These are phyloP conservation scores for Tetrastigma voinierianum DNA, from an alignment of 164 flowering plant species.

Conservation along the genomic window DNA sequence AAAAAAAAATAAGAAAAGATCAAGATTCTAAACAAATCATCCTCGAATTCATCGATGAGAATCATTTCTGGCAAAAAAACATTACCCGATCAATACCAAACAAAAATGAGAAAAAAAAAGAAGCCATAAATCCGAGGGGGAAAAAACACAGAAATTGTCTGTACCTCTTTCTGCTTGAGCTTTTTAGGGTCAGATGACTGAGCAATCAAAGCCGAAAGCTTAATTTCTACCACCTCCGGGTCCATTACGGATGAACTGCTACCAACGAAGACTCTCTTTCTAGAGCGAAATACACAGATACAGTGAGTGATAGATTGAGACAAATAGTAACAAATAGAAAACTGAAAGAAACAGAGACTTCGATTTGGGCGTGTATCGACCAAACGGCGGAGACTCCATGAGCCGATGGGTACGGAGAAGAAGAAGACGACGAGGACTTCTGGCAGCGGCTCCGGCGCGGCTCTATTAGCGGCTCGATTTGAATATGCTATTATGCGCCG, in stretches of 20 bases:
- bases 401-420: not conserved
- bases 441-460: too few relatives aligned
- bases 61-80: not conserved
- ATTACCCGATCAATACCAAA: not conserved
- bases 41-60: too few relatives aligned
- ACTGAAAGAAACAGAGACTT: not conserved
- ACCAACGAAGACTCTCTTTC: constrained; percentile 24
- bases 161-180: constrained; percentile 27
- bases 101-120: not conserved
- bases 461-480: too few relatives aligned
- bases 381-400: constrained; percentile 2
- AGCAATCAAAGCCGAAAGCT: constrained; percentile 14
- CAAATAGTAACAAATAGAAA: not conserved
- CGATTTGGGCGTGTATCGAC: constrained; percentile 1
- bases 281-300: constrained; percentile 12
- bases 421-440: too few relatives aligned
- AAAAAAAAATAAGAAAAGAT: too few relatives aligned
- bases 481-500: not conserved
- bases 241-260: constrained; percentile 28
- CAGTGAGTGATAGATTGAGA: not conserved
- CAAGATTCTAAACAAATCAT: too few relatives aligned
- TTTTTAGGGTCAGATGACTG: constrained; percentile 16
- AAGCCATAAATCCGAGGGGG: not conserved
- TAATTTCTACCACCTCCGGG: constrained; percentile 32
- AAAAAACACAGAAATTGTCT: constrained; percentile 6